phyloP scores from a whole-genome alignment of 75 land plant species.

The Cunninghamia lanceolata region DNA sequence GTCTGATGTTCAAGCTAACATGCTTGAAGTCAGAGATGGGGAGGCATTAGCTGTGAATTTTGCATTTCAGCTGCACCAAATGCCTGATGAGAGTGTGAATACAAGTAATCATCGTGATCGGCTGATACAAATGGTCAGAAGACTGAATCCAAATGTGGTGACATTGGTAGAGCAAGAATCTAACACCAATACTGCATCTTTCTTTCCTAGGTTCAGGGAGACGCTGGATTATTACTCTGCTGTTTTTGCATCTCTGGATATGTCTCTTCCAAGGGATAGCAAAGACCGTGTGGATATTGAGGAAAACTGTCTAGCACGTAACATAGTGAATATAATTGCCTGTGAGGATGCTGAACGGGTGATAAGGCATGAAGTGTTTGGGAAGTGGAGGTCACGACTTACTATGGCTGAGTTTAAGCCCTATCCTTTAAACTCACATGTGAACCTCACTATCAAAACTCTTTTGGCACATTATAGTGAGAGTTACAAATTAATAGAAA shows the following conservation, averaged over 20 bases:
- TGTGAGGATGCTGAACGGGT: slow-evolving; percentile 84
- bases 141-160: slow-evolving; percentile 71
- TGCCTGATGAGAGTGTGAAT: slow-evolving; percentile 93
- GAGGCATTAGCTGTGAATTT: slow-evolving; percentile 86
- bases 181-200: slow-evolving; percentile 82
- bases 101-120: slow-evolving; percentile 74
- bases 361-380: slow-evolving; percentile 77
- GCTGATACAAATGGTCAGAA: slow-evolving; percentile 63
- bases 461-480: slow-evolving; percentile 26
- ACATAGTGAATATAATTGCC: slow-evolving; percentile 79
- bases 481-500: slow-evolving; percentile 28
- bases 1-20: slow-evolving; percentile 37
- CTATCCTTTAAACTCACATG: slow-evolving; percentile 54
- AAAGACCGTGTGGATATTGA: slow-evolving; percentile 71
- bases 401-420: slow-evolving; percentile 79
- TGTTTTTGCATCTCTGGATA: slow-evolving; percentile 84
- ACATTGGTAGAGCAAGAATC: slow-evolving; percentile 90
- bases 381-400: slow-evolving; percentile 78
- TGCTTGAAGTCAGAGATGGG: slow-evolving; percentile 49
- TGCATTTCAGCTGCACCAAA: slow-evolving; percentile 73
- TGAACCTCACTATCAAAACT: slow-evolving; percentile 26
- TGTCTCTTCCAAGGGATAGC: slow-evolving; percentile 54
- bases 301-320: slow-evolving; percentile 84
- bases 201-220: slow-evolving; percentile 72
- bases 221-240: slow-evolving; percentile 70